Percentiles rank a stretch among this genome's conserved stretches.
phyloP scores from a whole-genome alignment of 2,329 filamentous ascomycete genomes.

The Endocalyx cinctus region DNA sequence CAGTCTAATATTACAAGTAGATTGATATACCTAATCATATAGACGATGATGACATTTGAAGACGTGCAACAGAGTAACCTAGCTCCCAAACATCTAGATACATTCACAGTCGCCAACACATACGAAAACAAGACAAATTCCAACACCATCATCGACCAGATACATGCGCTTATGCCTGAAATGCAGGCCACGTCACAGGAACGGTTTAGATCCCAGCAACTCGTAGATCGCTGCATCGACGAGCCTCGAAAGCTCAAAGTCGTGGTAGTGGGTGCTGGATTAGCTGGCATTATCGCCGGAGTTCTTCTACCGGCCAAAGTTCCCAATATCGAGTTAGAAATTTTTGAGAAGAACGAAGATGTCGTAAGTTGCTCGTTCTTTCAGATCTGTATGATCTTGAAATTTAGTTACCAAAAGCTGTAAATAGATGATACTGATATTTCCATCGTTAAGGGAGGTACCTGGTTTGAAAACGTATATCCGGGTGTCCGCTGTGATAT shows the following conservation, averaged over 20 bases:
- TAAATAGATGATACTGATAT: neutral
- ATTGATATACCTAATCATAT: too few species aligned
- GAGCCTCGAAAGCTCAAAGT: constrained; percentile 46
- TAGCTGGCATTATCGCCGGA: constrained; percentile 60
- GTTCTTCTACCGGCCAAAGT: constrained; percentile 65
- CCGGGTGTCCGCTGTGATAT: constrained; percentile 66
- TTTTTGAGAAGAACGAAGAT: constrained; percentile 65
- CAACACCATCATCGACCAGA: neutral
- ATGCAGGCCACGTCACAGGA: neutral
- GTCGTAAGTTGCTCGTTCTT: constrained; percentile 49
- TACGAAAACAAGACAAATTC: too few species aligned
- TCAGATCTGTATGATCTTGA: neutral
- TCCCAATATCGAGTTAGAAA: constrained; percentile 59
- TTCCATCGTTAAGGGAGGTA: constrained; percentile 37
- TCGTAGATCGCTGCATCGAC: constrained; percentile 35
- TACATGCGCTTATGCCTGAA: neutral
- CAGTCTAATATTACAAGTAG: too few species aligned
- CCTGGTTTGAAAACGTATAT: constrained; percentile 54
- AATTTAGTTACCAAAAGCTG: constrained; percentile 2
- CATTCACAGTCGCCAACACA: too few species aligned
- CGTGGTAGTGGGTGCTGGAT: constrained; percentile 59
- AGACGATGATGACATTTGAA: too few species aligned
- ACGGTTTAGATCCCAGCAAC: constrained; percentile 2
- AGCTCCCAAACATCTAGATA: too few species aligned
- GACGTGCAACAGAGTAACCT: too few species aligned